These are phyloP conservation scores for Amanita pseudoporphyria DNA, from an alignment of 768 basidiomycete species.

Conservation along the genomic window DNA sequence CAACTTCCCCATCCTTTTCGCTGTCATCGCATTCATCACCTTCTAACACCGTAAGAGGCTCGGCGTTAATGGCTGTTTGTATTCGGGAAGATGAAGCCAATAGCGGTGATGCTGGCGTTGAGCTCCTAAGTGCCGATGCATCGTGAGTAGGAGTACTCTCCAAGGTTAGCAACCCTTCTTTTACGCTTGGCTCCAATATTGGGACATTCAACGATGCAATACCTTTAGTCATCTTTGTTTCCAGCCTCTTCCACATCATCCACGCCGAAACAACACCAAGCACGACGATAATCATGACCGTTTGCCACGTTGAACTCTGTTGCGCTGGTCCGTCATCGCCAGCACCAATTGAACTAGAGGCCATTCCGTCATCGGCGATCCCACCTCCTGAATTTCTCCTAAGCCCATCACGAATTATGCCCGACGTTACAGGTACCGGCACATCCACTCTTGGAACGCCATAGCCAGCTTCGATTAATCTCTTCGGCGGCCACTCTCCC, in stretches of 20 bases:
- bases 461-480: conserved; percentile 4
- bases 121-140: background rate
- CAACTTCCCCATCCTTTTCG: conserved; percentile 26
- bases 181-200: background rate
- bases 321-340: background rate
- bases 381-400: conserved; percentile 5
- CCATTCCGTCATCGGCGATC: conserved; percentile 5
- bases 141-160: background rate
- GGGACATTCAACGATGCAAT: conserved; percentile 1
- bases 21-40: conserved; percentile 46
- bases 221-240: conserved; percentile 3
- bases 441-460: conserved; percentile 2
- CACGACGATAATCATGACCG: conserved; percentile 5
- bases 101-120: background rate
- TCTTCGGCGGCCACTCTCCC: conserved; percentile 10
- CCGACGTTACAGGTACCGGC: background rate
- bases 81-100: background rate
- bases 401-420: background rate
- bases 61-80: background rate
- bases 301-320: conserved; percentile 8
- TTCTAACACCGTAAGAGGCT: background rate
- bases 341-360: conserved; percentile 5
- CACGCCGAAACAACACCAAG: conserved; percentile 13
- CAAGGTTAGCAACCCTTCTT: background rate
- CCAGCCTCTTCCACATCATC: conserved; percentile 8